phyloP scores from a whole-genome alignment of 2,329 filamentous ascomycete species.

The Cercospora beticola region DNA sequence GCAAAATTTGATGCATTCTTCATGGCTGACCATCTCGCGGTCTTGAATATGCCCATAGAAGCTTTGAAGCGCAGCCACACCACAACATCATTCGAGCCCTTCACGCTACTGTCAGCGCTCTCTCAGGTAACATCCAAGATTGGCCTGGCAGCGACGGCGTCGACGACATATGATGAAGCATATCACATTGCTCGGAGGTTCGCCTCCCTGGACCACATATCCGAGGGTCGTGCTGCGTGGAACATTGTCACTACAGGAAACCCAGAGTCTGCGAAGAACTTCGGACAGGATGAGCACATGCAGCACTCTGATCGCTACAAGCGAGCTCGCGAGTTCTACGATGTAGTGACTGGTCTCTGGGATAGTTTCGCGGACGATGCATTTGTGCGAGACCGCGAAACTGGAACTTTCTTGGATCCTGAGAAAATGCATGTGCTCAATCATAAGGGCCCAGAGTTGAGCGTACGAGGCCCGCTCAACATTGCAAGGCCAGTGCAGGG shows the following conservation, averaged over 20 bases:
- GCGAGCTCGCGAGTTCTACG: constrained; percentile 50
- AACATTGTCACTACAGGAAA: constrained; percentile 55
- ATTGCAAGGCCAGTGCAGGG: constrained; percentile 30
- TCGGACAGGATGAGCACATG: constrained; percentile 48
- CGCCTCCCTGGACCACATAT: constrained; percentile 42
- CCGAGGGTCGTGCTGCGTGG: constrained; percentile 44
- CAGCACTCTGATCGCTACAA: constrained; percentile 52
- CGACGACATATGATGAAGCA: constrained; percentile 42
- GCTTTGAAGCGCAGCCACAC: constrained; percentile 59
- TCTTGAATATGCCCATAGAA: constrained; percentile 49
- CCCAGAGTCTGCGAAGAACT: constrained; percentile 49
- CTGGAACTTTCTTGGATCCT: constrained; percentile 53
- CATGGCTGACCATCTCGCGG: constrained; percentile 49
- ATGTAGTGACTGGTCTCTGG: constrained; percentile 33
- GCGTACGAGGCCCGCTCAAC: constrained; percentile 29
- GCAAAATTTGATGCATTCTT: constrained; percentile 55
- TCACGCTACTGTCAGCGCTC: constrained; percentile 45
- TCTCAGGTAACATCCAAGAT: constrained; percentile 48
- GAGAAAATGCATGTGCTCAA: constrained; percentile 55
- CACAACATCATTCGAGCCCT: constrained; percentile 56
- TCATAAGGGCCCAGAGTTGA: constrained; percentile 46
- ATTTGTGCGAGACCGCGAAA: constrained; percentile 51
- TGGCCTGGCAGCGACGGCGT: constrained; percentile 40
- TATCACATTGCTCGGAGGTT: constrained; percentile 41
- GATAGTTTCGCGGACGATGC: constrained; percentile 54